Base-by-base conservation (phyloP, 179 eudicot species). In the Beta corolliflora region DNA sequence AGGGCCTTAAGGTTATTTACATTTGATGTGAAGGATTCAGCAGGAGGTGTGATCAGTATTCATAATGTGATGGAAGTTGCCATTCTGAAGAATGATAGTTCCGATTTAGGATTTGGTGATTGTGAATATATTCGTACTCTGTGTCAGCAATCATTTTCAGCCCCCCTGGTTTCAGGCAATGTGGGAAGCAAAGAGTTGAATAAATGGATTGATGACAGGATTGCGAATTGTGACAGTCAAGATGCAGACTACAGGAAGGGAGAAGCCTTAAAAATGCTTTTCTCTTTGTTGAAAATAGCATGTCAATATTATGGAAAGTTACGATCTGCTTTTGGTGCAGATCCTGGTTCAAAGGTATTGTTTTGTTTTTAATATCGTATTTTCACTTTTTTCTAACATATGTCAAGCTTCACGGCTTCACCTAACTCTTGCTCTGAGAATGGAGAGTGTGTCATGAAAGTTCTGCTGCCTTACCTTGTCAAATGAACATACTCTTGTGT, bases 201-300 rank as follows among this genome's bases (percentile, higher is more conserved):
- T 74, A 93, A 82, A 80, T 93, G 98, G 97, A 86, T 90, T 83
- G 98, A 93, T 84, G 98, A 93, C 56, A 89, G 87, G 83, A 87
- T 90, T 52, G 78, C 87, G 18, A 87, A 77, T 71, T 70, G 79
- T 58, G 84, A 76, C 29, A 65, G 73, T 79, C 77, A 78, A 41
- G 84, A 72, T 61, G 68, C 70, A 77, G 92, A 88, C 64, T 78
- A 78, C 74, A 76, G 84, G 70, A 86, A 87, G 69, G 85, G 81
- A 45, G 88, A 85, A 81, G 87, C 84, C 58, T 64, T 89, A 86
- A 90, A 73, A 76, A 75, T 90, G 90, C 91, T 93, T 71, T 82
- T 93, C 64, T 93, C 92, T 11, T 80, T 93, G 89, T 84, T 93
- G 61, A 93, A 90, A 85, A 90, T 92, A 83, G 86, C 93, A 41